Evolutionary conservation across 352 stramenopile species (phyloP).

Genomic region (Phytophthora citrophthora): DNA sequence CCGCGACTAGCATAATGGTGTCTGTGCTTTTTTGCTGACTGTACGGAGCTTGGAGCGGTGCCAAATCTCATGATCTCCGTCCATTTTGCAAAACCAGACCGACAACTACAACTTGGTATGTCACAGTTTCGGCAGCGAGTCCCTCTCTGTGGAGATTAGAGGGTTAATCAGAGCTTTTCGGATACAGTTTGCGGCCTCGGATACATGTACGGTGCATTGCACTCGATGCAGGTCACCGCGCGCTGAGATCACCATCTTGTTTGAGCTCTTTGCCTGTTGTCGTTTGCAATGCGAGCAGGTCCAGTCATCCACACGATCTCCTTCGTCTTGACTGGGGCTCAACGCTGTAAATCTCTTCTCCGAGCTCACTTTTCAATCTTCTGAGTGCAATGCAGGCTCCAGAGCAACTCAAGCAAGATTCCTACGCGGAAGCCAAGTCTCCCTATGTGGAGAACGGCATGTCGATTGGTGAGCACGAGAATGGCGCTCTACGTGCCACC

Average conservation of each 20-base stretch:
- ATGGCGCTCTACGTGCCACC: constrained; percentile 36
- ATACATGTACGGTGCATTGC: constrained; percentile 5
- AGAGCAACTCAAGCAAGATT: constrained; percentile 38
- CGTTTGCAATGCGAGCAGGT: constrained; percentile 31
- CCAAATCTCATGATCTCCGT: constrained; percentile 14
- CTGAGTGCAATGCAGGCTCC: constrained; percentile 26
- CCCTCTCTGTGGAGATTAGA: constrained; percentile 33
- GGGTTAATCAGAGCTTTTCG: constrained; percentile 16
- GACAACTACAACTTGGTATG: constrained; percentile 27
- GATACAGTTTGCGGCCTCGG: background rate
- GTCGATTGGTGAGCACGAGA: constrained; percentile 29
- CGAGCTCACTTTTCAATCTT: constrained; percentile 31
- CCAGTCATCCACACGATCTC: constrained; percentile 16
- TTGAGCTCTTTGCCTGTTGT: constrained; percentile 13
- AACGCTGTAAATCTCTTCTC: constrained; percentile 4
- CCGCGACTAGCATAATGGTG: constrained; percentile 7
- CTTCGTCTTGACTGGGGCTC: background rate
- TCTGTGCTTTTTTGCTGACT: constrained; percentile 10
- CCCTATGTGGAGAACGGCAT: constrained; percentile 26
- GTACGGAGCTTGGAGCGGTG: constrained; percentile 1
- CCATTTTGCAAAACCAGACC: constrained; percentile 16
- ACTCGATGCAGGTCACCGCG: background rate
- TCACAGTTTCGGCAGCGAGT: constrained; percentile 22
- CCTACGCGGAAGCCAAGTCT: constrained; percentile 40
- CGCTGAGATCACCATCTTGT: constrained; percentile 28